Conservation (phyloP, 371 early-diverging fungal genomes). For the Rhizopus delemar region DNA sequence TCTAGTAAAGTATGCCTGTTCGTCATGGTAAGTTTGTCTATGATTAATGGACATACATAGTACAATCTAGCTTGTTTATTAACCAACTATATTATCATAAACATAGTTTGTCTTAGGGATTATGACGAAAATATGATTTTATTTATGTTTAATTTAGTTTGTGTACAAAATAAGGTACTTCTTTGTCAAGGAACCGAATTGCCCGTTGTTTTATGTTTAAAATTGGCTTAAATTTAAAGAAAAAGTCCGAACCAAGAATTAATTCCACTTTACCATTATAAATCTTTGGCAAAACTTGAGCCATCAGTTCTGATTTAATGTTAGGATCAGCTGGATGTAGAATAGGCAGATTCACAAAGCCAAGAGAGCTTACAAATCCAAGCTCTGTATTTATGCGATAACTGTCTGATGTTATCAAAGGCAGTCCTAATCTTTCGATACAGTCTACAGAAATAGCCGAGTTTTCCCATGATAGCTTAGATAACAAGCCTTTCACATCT, state of each 20-base stretch:
- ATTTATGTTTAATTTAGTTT: neutral
- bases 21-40: no score
- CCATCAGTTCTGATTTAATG: slow-evolving; percentile 12
- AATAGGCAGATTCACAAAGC: slow-evolving; percentile 19
- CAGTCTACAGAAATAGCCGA: slow-evolving; percentile 33
- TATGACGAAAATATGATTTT: neutral
- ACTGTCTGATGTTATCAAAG: slow-evolving; percentile 3
- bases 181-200: slow-evolving; percentile 21
- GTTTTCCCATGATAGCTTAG: slow-evolving; percentile 29
- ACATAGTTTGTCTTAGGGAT: no score
- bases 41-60: no score
- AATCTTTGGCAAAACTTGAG: slow-evolving; percentile 32
- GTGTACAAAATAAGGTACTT: slow-evolving; percentile 23
- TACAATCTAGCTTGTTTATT: no score
- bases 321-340: slow-evolving; percentile 20
- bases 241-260: slow-evolving; percentile 39
- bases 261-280: slow-evolving; percentile 33
- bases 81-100: no score
- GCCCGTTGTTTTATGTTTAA: slow-evolving; percentile 26
- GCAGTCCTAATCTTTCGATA: slow-evolving; percentile 13
- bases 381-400: slow-evolving; percentile 30
- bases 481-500: slow-evolving; percentile 24
- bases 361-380: slow-evolving; percentile 24
- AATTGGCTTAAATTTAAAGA: slow-evolving; percentile 21
- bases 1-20: no score